Evolutionary conservation across 352 stramenopile genomes (phyloP).

Genomic region (Hyaloperonospora brassicae): DNA sequence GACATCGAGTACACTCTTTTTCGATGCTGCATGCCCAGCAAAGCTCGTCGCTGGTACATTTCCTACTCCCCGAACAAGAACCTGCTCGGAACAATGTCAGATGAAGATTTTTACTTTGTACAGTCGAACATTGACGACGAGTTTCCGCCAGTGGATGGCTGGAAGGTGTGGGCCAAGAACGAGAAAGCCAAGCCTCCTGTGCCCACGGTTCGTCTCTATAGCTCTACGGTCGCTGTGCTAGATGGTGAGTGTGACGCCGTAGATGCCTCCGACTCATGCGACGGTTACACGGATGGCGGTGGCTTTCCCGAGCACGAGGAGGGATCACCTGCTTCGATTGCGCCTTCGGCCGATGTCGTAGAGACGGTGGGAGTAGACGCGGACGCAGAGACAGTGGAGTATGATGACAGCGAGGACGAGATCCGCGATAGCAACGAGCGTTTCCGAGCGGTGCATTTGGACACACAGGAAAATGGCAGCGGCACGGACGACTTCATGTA

Average conservation of each 20-base stretch:
- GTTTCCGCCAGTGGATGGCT: slow-evolving; percentile 61
- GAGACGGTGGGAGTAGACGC: slow-evolving; percentile 53
- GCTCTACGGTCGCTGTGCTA: slow-evolving; percentile 46
- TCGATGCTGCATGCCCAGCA: slow-evolving; percentile 96
- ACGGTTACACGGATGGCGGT: slow-evolving; percentile 41
- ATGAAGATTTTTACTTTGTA: slow-evolving; percentile 86
- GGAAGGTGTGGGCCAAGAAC: slow-evolving; percentile 86
- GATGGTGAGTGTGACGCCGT: slow-evolving; percentile 46
- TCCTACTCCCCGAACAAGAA: slow-evolving; percentile 90
- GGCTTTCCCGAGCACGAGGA: slow-evolving; percentile 18
- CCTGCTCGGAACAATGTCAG: slow-evolving; percentile 73
- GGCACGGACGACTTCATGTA: slow-evolving; percentile 78
- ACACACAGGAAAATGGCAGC: slow-evolving; percentile 73
- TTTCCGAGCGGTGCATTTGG: slow-evolving; percentile 82
- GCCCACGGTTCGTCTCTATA: slow-evolving; percentile 59
- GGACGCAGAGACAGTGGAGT: slow-evolving; percentile 81
- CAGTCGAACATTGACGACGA: slow-evolving; percentile 77
- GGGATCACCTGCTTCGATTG: slow-evolving; percentile 13
- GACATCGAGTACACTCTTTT: slow-evolving; percentile 91
- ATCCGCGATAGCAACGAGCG: slow-evolving; percentile 86
- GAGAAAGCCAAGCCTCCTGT: slow-evolving; percentile 56
- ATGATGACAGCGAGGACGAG: slow-evolving; percentile 86
- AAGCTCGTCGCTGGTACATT: slow-evolving; percentile 97
- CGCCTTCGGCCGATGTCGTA: slow-evolving; percentile 23
- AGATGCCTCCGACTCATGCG: slow-evolving; percentile 62